Evolutionary conservation across 257 asterid species (phyloP), one percentile per base, ranked within the genome.

Genomic region (Fraxinus excelsior): DNA sequence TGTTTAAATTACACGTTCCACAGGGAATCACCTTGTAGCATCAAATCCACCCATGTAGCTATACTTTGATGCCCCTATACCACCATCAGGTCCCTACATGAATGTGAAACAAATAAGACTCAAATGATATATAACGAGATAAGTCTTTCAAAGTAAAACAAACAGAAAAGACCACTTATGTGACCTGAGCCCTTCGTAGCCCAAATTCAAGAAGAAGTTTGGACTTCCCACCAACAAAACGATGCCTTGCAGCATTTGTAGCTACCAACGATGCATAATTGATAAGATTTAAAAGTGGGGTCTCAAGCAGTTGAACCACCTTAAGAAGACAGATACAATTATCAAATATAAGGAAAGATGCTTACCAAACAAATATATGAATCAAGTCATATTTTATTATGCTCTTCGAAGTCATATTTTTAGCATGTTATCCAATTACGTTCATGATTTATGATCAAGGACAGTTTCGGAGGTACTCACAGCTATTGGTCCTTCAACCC

Each of bases 31-130:
- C 99, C 99, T 96, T 83, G 99, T 96, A 3, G 97, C 99, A 73
- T 96, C 99, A 74, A 96, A 93, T 89, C 98, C 99, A 74, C 98
- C 99, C 97, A 96, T 88, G 80, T 93, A 96, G 84, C 96, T 88
- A 82, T 96, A 96, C 85, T 92, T 93, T 29, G 99, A 96, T 76
- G 98, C 98, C 62, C 96, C 87, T 62, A 96, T 89, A 79, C 98
- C 98, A 81, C 99, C 99, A 86, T 93, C 99, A 81, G 99, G 98
- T 49, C 98, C 99, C 98, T 95, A 85, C 83, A 80, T 16, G 75
- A 64, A 11, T 42, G 71, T n/a, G 53, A 68, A 74, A 73, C 70
- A 77, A 38, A 40, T 46, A 83, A 62, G 28, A 29, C 18, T 34
- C 67, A 75, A 53, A 73, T 72, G 72, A 70, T 71, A 25, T 42